Evolutionary conservation across 805 yeast species (phyloP).

Genomic region (Sungouiozyma ichnusensis): DNA sequence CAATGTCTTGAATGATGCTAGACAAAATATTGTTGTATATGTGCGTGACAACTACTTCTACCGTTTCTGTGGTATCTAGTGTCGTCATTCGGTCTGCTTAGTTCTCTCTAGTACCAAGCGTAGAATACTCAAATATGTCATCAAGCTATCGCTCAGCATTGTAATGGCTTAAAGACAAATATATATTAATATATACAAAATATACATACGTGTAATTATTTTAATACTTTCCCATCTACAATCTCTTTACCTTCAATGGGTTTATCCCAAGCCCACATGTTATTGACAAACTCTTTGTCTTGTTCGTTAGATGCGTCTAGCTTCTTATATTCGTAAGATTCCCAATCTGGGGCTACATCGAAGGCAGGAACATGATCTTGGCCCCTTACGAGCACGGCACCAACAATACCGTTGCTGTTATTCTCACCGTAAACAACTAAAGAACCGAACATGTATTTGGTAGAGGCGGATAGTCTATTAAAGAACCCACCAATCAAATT

Average conservation of each 20-base stretch:
- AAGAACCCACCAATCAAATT: slow-evolving; percentile 97
- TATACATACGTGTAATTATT: slow-evolving; percentile 34
- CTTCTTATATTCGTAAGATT: slow-evolving; percentile 76
- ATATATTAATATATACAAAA: neutral
- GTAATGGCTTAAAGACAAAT: neutral
- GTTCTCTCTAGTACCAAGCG: neutral
- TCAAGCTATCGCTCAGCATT: no score
- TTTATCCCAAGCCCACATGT: slow-evolving; percentile 98
- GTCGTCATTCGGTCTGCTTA: neutral
- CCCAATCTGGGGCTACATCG: slow-evolving; percentile 99
- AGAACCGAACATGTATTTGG: slow-evolving; percentile 89
- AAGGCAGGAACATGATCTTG: slow-evolving; percentile 85
- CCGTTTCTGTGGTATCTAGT: slow-evolving; percentile 9
- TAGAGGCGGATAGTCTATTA: slow-evolving; percentile 84
- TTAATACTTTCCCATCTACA: slow-evolving; percentile 96
- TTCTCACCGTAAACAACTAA: slow-evolving; percentile 95
- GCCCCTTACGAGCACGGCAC: slow-evolving; percentile 93
- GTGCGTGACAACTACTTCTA: slow-evolving; percentile 16
- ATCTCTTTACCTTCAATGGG: slow-evolving; percentile 81
- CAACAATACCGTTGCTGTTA: slow-evolving; percentile 95
- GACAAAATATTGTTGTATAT: slow-evolving; percentile 21
- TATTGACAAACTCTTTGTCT: slow-evolving; percentile 65
- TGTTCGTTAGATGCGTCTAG: slow-evolving; percentile 70
- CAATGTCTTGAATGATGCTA: slow-evolving; percentile 25
- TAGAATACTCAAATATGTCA: no score